Base-by-base conservation (phyloP, 192 early-diverging fungal species). In the Lobosporangium transversale region DNA sequence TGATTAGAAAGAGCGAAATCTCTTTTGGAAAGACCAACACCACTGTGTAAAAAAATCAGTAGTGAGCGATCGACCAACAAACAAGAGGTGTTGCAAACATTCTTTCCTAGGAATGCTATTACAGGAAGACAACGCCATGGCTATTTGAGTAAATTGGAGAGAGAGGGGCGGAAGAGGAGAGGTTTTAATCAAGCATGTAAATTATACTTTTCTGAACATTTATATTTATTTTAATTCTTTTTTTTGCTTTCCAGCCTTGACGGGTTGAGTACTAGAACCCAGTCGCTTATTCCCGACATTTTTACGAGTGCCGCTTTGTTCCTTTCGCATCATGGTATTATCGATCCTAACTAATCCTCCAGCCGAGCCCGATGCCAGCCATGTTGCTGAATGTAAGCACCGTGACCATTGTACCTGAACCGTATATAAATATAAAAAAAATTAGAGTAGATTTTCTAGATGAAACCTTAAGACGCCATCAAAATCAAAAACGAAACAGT, bases 281-380 rank as follows among this genome's bases (percentile, higher is more conserved):
- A 57, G 12, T 1, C 44, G 20, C 52, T 75, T 66, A 53, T 66
- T 75, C n/a, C n/a, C n/a, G n/a, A n/a, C n/a, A n/a, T n/a, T n/a
- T n/a, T n/a, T n/a, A 31, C 32, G 40, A 8, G 18, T 0, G 4
- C 62, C 62, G 2, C 63, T 51, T 42, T 75, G 58, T 3, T 58
- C 49, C 17, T 32, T 61, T 12, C 54, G 62, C 0, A 75, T 57
- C 57, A 75, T 61, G 18, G 71, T 75, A 44, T 75, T 75, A 51
- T 75, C 71, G 53, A 75, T 45, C 26, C 63, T 66, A 18, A 75
- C 71, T 6, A 75, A 4, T 11, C 71, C 71, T 47, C 63, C 62
- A 18, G 71, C 62, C 4, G 71, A 75, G 21, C 63, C 71, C 4
- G 71, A 75, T 0, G 71, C 71, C 36, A 75, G 45, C 71, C 71